Evolutionary conservation across 495 filamentous ascomycete genomes (phyloP).

Genomic region (Margaritispora aquatica): DNA sequence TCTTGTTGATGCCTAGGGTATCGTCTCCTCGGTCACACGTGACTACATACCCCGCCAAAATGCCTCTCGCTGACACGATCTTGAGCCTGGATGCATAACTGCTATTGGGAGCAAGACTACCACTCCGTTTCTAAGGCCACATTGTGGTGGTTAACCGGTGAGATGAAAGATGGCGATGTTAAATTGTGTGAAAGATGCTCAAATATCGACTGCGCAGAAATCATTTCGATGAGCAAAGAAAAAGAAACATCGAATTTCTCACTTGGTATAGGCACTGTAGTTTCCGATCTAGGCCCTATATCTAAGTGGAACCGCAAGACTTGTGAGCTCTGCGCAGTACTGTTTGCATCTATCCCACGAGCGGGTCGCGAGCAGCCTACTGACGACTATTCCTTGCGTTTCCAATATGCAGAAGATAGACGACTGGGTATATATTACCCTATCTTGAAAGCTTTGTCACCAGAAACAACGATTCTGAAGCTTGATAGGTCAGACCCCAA

Average conservation of each 20-base stretch:
- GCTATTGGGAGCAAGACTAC: too few relatives aligned
- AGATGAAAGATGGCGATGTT: too few relatives aligned
- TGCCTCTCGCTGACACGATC: not conserved
- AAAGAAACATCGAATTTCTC: not conserved
- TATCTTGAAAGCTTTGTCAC: not conserved
- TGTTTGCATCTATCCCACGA: not conserved
- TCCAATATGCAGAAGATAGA: not conserved
- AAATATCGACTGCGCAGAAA: not conserved
- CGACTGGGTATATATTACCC: not conserved
- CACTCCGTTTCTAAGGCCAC: too few relatives aligned
- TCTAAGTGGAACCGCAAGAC: not conserved
- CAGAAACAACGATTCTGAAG: not conserved
- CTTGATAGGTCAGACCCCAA: not conserved
- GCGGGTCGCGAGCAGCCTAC: not conserved
- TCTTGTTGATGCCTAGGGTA: too few relatives aligned
- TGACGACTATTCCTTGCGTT: not conserved
- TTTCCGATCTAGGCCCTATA: not conserved
- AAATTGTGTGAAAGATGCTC: not conserved
- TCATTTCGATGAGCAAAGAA: not conserved
- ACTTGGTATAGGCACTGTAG: not conserved
- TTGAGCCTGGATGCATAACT: too few relatives aligned
- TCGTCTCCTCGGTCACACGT: too few relatives aligned
- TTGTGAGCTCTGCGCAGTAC: not conserved
- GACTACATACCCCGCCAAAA: not conserved
- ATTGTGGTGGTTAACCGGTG: too few relatives aligned